These are phyloP conservation scores for Kodamaea restingae DNA, from an alignment of 805 yeast genomes.

Conservation along the genomic window DNA sequence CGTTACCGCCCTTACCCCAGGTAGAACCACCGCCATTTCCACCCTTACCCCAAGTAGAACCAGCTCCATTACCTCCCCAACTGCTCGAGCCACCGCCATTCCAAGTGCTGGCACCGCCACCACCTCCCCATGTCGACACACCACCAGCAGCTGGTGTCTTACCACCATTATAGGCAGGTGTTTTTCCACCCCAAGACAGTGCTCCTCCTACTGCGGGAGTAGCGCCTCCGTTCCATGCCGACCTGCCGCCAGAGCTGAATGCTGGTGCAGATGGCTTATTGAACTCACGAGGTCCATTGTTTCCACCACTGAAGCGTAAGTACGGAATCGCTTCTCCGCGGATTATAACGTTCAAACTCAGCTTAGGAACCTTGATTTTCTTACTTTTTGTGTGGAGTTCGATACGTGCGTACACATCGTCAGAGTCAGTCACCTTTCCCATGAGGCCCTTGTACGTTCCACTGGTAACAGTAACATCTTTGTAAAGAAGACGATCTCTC, in stretches of 20 bases:
- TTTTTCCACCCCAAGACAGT: slow-evolving; percentile 21
- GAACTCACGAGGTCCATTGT: slow-evolving; percentile 10
- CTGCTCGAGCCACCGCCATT: slow-evolving; percentile 14
- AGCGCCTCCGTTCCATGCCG: slow-evolving; percentile 48
- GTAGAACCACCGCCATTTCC: slow-evolving; percentile 15
- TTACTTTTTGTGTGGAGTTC: slow-evolving; percentile 92
- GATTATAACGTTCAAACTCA: slow-evolving; percentile 66
- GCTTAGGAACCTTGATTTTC: slow-evolving; percentile 77
- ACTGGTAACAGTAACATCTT: slow-evolving; percentile 78
- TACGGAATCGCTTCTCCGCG: slow-evolving; percentile 73
- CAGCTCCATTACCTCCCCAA: slow-evolving; percentile 19
- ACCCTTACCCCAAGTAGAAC: slow-evolving; percentile 19
- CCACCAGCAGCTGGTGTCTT: slow-evolving; percentile 25
- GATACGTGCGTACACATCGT: slow-evolving; percentile 85
- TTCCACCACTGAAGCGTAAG: slow-evolving; percentile 66
- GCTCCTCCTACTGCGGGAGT: slow-evolving; percentile 30
- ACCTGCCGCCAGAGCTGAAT: slow-evolving; percentile 43
- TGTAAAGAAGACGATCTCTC: slow-evolving; percentile 76
- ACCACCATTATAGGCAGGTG: slow-evolving; percentile 19
- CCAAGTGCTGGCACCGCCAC: slow-evolving; percentile 16
- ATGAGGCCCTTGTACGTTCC: slow-evolving; percentile 94
- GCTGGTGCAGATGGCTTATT: slow-evolving; percentile 27
- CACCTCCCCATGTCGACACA: slow-evolving; percentile 44
- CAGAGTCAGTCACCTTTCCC: slow-evolving; percentile 92
- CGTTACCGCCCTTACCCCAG: slow-evolving; percentile 13